phyloP scores from a whole-genome alignment of 768 basidiomycete species.

The Auricularia auricula-judae region DNA sequence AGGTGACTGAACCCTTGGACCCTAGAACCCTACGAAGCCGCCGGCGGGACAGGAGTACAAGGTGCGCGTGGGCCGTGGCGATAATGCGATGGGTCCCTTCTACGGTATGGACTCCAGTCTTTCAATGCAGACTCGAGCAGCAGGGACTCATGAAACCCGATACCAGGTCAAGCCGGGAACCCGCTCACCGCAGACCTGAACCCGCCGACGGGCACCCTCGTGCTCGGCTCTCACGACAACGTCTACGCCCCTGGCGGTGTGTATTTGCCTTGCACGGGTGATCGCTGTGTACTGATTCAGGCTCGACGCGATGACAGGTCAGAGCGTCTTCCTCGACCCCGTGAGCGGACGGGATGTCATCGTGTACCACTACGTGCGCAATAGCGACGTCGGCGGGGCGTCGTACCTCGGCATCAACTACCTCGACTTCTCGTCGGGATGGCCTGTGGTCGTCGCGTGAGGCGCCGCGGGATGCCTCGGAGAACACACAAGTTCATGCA shows the following conservation, averaged over 20 bases:
- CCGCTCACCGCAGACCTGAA: neutral
- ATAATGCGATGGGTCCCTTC: conserved; percentile 13
- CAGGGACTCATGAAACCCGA: no score
- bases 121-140: no score
- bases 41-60: conserved; percentile 4
- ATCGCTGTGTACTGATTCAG: neutral
- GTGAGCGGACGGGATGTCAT: neutral
- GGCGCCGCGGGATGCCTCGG: no score
- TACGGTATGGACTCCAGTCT: neutral
- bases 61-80: conserved; percentile 15
- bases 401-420: conserved; percentile 1
- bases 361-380: neutral
- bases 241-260: conserved; percentile 19
- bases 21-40: neutral
- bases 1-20: neutral
- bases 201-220: conserved; percentile 14
- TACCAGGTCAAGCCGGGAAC: neutral
- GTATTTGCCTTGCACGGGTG: neutral
- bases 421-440: neutral
- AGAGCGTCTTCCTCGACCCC: neutral
- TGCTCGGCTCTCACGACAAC: conserved; percentile 19
- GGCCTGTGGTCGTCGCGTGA: neutral
- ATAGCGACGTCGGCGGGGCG: neutral
- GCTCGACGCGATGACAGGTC: neutral
- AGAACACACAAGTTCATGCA: no score